These are phyloP conservation scores for Coniochaeta sp. DNA, from an alignment of 2,329 filamentous ascomycete genomes.

Conservation along the genomic window DNA sequence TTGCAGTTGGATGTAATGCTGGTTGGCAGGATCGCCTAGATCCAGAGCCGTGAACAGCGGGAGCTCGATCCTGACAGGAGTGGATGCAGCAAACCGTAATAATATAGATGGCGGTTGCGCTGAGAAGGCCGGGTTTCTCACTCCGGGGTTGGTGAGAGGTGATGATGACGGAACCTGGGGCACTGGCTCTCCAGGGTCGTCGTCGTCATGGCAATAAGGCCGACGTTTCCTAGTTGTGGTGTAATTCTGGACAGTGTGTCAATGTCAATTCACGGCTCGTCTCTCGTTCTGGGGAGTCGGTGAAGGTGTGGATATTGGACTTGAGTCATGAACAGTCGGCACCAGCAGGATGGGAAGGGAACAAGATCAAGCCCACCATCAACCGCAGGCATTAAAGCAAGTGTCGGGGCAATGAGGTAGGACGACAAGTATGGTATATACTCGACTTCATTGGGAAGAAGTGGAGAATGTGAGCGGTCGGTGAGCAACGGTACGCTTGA, in stretches of 20 bases:
- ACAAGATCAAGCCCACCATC: neutral
- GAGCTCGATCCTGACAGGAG: slow-evolving; percentile 10
- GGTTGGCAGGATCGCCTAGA: slow-evolving; percentile 9
- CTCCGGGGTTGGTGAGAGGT: slow-evolving; percentile 11
- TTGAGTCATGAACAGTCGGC: slow-evolving; percentile 6
- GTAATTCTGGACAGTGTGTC: slow-evolving; percentile 21
- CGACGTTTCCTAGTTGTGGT: slow-evolving; percentile 35
- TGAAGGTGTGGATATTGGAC: slow-evolving; percentile 15
- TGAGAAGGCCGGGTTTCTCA: slow-evolving; percentile 17
- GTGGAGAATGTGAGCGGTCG: neutral
- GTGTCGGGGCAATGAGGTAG: neutral
- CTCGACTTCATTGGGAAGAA: neutral
- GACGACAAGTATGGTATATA: neutral
- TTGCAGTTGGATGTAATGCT: slow-evolving; percentile 22
- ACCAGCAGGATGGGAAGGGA: slow-evolving; percentile 2
- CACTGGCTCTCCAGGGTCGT: slow-evolving; percentile 25
- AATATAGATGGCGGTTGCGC: slow-evolving; percentile 17
- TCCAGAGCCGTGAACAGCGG: slow-evolving; percentile 12
- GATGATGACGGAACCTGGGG: slow-evolving; percentile 21
- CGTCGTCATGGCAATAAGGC: slow-evolving; percentile 30
- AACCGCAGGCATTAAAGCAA: neutral
- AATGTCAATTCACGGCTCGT: slow-evolving; percentile 32
- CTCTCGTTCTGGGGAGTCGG: slow-evolving; percentile 12
- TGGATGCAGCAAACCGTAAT: slow-evolving; percentile 13
- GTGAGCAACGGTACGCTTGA: neutral